These are phyloP conservation scores for Eucalyptus erythrocorys DNA, from an alignment of 345 rosid species.

Conservation along the genomic window DNA sequence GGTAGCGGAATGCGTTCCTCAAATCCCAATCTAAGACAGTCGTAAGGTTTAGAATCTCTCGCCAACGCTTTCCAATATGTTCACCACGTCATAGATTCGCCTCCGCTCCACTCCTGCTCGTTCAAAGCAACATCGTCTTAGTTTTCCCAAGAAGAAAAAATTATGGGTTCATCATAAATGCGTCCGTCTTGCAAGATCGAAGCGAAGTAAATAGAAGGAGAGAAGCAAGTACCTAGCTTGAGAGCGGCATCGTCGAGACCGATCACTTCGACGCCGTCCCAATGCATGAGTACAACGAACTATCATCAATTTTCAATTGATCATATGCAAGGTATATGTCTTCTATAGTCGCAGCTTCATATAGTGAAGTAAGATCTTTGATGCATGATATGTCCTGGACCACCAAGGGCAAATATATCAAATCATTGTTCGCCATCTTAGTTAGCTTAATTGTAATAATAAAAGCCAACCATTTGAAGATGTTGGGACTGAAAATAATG, in stretches of 20 bases:
- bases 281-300: too few relatives aligned
- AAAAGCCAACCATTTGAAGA: too few relatives aligned
- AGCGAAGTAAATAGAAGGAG: background rate
- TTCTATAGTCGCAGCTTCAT: too few relatives aligned
- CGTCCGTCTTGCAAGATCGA: background rate
- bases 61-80: slow-evolving; percentile 68
- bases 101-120: slow-evolving; percentile 43
- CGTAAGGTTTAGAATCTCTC: slow-evolving; percentile 13
- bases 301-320: too few relatives aligned
- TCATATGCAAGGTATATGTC: too few relatives aligned
- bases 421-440: too few relatives aligned
- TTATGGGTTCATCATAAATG: background rate
- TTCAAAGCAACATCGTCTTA: background rate
- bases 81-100: slow-evolving; percentile 75
- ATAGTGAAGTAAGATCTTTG: too few relatives aligned
- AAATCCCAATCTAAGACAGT: background rate
- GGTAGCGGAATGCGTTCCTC: too few relatives aligned
- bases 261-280: slow-evolving; percentile 33
- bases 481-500: too few relatives aligned
- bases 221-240: slow-evolving; percentile 24
- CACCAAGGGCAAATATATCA: too few relatives aligned
- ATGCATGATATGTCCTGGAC: too few relatives aligned
- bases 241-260: slow-evolving; percentile 75
- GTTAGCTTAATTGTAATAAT: too few relatives aligned
- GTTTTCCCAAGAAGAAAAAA: background rate